Evolutionary conservation across 2,329 filamentous ascomycete genomes (phyloP), one percentile per base, ranked within the genome.

Genomic region (Hawksworthiomyces lignivorus): DNA sequence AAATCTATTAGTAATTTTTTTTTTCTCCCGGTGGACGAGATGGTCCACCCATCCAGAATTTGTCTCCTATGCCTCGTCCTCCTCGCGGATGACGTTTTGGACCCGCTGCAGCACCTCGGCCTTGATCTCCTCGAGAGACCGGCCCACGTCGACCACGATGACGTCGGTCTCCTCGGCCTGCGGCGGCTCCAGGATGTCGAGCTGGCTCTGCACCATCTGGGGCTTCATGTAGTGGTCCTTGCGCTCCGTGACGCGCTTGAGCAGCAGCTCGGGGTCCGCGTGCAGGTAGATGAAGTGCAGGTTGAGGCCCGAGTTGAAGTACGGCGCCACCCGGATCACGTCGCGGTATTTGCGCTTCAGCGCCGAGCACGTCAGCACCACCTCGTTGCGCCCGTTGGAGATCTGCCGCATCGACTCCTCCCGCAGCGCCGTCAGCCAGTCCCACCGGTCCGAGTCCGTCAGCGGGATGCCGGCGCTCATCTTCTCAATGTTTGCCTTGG

Each of bases 341-440:
- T 98, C 92, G 53, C 92, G 82, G 70, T 98, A 98, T 67, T 94
- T 96, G 61, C 86, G 85, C 73, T 97, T 97, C 41, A 98, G 75
- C 2, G 90, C 92, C 11, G 87, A 95, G 73, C 92, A 98, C 40
- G 92, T 95, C 47, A 98, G 76, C 37, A 98, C 86, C n/a, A 96
- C 92, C 36, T 87, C 83, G 22, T 73, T 65, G 15, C 75, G 71
- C 28, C 80, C 78, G 36, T 62, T 63, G 42, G 69, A 65, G 46
- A 84, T 68, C 38, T 68, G 68, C 40, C 64, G 63, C 42, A 80
- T 68, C 7, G 79, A 77, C 55, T 80, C 82, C 50, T 87, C 76
- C 49, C 86, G 84, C 12, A 92, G 73, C 11, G 72, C 71, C 35
- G 83, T 86, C 49, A 98, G 80, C 92, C 92, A 98, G 68, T 96